phyloP scores from a whole-genome alignment of 768 basidiomycete species.

The Mycena olivaceomarginata region DNA sequence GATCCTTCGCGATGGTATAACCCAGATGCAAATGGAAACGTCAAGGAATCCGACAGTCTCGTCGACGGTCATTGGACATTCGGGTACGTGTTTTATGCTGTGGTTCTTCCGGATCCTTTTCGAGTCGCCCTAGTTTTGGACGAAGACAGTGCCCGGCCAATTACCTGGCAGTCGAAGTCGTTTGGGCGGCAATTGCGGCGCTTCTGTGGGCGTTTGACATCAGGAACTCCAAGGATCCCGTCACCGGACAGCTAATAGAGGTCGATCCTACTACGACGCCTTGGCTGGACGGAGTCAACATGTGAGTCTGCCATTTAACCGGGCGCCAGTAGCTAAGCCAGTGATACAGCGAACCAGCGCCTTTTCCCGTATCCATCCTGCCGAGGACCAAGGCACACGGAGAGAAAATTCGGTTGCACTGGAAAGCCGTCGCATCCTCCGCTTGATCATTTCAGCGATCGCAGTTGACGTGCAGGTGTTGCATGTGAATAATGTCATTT shows the following conservation, averaged over 20 bases:
- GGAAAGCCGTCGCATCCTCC: not conserved
- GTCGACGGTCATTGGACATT: conserved; percentile 15
- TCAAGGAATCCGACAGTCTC: conserved; percentile 10
- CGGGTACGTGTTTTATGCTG: not conserved
- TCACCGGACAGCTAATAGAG: not conserved
- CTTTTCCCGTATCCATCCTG: conserved; percentile 7
- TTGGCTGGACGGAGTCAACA: conserved; percentile 20
- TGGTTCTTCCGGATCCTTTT: not conserved
- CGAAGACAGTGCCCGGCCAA: conserved; percentile 25
- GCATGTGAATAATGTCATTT: no score
- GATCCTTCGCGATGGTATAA: conserved; percentile 18
- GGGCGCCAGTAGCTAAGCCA: not conserved
- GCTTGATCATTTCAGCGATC: not conserved
- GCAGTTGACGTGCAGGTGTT: no score
- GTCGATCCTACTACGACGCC: not conserved
- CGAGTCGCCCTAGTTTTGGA: not conserved
- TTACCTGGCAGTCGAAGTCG: conserved; percentile 6
- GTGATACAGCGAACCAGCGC: not conserved
- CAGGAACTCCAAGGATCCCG: not conserved
- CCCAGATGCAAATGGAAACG: conserved; percentile 11
- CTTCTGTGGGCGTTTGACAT: conserved; percentile 20
- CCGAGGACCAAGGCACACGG: not conserved
- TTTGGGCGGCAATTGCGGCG: conserved; percentile 7
- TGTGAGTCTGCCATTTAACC: conserved; percentile 1
- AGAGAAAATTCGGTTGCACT: not conserved